Conservation (phyloP, 768 basidiomycete species). For the Pleurotus djamor region DNA sequence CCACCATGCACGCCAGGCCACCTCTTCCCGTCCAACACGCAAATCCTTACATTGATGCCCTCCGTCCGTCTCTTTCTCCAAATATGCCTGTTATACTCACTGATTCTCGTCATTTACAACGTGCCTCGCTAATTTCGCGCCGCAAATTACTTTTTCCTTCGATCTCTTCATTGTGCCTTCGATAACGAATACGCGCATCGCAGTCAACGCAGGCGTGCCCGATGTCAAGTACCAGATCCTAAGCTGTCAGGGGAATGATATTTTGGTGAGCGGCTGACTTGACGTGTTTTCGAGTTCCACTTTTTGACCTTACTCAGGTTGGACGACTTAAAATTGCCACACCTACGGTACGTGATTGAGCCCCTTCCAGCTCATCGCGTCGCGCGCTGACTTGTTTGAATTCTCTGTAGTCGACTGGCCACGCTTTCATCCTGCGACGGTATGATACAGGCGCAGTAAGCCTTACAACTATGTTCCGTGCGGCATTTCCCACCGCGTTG, state of each 20-base stretch:
- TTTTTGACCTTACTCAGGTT: constrained; percentile 55
- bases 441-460: constrained; percentile 93
- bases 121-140: not conserved
- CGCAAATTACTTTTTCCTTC: not conserved
- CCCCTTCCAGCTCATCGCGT: constrained; percentile 5
- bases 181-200: not conserved
- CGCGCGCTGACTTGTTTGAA: constrained; percentile 10
- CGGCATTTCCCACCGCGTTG: constrained; percentile 81
- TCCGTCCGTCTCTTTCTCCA: constrained; percentile 21
- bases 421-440: constrained; percentile 92
- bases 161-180: not conserved
- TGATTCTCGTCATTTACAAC: constrained; percentile 2
- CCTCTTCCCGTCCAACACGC: constrained; percentile 47
- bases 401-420: constrained; percentile 57
- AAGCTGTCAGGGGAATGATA: constrained; percentile 82
- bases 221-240: constrained; percentile 92
- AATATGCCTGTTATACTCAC: constrained; percentile 9
- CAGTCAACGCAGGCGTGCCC: constrained; percentile 46
- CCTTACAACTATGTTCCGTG: constrained; percentile 95
- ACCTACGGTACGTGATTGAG: constrained; percentile 69
- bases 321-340: constrained; percentile 83
- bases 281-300: too few species aligned
- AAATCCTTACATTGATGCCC: constrained; percentile 47
- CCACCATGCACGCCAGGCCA: constrained; percentile 40
- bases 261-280: constrained; percentile 57